Conservation (phyloP, 305 asterid genomes). For the Plantago coronopus region DNA sequence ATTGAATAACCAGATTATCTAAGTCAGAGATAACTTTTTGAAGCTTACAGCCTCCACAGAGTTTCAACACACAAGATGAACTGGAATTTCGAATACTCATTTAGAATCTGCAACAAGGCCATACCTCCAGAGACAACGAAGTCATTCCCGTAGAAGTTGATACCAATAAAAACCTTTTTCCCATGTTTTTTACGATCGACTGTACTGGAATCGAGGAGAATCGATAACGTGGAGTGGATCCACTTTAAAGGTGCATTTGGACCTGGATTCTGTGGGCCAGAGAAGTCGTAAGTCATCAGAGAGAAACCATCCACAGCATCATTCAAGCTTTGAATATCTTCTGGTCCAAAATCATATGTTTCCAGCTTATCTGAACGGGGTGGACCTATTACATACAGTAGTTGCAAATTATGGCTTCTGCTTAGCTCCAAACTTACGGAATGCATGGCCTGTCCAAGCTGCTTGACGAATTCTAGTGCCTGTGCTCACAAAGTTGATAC, state of each 20-base stretch:
- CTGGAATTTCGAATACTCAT: background rate
- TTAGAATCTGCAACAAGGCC: constrained; percentile 7
- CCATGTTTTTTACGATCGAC: constrained; percentile 34
- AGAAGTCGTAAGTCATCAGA: constrained; percentile 95
- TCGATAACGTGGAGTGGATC: constrained; percentile 60
- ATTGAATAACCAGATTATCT: background rate
- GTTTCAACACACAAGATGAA: background rate
- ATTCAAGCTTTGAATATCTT: constrained; percentile 62
- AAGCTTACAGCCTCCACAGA: background rate
- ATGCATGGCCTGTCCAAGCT: constrained; percentile 90
- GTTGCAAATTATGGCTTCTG: constrained; percentile 39
- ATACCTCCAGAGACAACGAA: constrained; percentile 79
- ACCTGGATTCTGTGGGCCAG: constrained; percentile 93
- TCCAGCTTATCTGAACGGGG: constrained; percentile 63
- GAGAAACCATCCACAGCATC: constrained; percentile 84
- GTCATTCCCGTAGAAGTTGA: constrained; percentile 91
- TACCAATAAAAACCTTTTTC: constrained; percentile 64
- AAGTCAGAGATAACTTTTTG: no score
- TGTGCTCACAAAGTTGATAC: constrained; percentile 32
- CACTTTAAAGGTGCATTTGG: constrained; percentile 95
- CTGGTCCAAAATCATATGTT: constrained; percentile 78
- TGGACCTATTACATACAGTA: constrained; percentile 88
- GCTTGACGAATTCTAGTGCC: constrained; percentile 74
- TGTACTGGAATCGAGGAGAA: constrained; percentile 46
- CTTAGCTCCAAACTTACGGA: constrained; percentile 38